phyloP scores from a whole-genome alignment of 441 rosid species.

The Gossypium schwendimanii region DNA sequence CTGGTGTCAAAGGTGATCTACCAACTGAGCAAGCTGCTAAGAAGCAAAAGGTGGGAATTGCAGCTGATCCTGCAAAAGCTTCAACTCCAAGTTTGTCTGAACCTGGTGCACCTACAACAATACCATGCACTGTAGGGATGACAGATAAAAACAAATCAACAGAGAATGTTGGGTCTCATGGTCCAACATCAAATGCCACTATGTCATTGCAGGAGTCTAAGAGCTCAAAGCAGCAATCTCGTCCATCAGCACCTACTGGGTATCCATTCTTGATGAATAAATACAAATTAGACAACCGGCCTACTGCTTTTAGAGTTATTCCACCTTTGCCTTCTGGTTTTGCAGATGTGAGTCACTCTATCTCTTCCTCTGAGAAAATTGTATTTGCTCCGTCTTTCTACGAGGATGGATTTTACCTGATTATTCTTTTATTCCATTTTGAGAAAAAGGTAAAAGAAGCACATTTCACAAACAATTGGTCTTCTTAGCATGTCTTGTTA shows the following conservation, averaged over 20 bases:
- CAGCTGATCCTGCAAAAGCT: constrained; percentile 33
- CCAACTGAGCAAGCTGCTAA: constrained; percentile 56
- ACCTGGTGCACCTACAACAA: constrained; percentile 29
- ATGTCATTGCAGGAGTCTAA: constrained; percentile 31
- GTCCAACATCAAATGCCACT: constrained; percentile 31
- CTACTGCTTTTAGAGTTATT: constrained; percentile 59
- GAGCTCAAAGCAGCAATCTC: constrained; percentile 38
- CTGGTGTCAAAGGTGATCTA: constrained; percentile 59
- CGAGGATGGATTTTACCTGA: background rate
- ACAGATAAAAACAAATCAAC: constrained; percentile 34
- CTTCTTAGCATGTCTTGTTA: background rate
- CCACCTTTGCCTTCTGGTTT: constrained; percentile 80
- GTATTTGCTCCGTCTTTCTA: background rate
- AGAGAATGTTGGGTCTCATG: constrained; percentile 32
- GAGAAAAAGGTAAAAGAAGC: background rate
- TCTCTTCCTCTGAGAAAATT: background rate
- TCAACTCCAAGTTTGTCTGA: constrained; percentile 30
- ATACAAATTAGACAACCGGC: constrained; percentile 84
- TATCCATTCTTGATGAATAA: constrained; percentile 40
- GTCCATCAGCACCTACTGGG: constrained; percentile 26
- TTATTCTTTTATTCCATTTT: background rate
- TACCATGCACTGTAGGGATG: constrained; percentile 30
- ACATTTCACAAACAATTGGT: background rate
- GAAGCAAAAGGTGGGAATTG: constrained; percentile 45
- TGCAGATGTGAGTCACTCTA: constrained; percentile 55